A percentile compares a stretch with the other conserved stretches of the same genome.
Conservation (phyloP, 805 yeast genomes). For the Yarrowia sp. region DNA sequence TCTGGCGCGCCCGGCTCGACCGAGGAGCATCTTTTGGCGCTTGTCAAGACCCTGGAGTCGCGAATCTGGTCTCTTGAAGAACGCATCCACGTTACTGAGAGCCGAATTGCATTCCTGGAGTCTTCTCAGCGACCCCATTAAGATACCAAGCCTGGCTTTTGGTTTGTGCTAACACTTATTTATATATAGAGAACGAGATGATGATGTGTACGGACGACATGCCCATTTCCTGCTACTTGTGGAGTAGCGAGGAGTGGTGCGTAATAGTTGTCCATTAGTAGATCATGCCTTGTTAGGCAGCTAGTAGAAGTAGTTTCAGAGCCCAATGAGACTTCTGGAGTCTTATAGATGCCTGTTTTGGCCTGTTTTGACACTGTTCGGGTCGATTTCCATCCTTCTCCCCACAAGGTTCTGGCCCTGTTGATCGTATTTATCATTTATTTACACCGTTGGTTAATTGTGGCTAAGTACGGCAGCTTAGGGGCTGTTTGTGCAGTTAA, state of each 20-base stretch:
- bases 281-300: no score
- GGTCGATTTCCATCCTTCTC: background rate
- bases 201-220: background rate
- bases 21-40: conserved; percentile 30
- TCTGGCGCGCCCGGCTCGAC: background rate
- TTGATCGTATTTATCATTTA: background rate
- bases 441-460: background rate
- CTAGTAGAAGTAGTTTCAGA: no score
- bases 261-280: no score
- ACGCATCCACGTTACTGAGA: conserved; percentile 36
- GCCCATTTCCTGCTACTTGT: no score
- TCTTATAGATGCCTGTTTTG: background rate
- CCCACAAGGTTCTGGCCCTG: background rate
- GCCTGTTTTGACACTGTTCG: background rate
- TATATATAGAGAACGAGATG: conserved; percentile 18
- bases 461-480: conserved; percentile 9
- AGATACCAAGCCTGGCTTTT: background rate
- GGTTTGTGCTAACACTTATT: conserved; percentile 12
- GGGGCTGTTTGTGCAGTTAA: background rate
- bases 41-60: conserved; percentile 35
- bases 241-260: no score
- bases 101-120: conserved; percentile 32
- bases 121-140: conserved; percentile 4
- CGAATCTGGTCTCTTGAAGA: conserved; percentile 36
- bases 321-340: no score